Conservation (phyloP, 441 rosid genomes). For the Raphanus hybrid region DNA sequence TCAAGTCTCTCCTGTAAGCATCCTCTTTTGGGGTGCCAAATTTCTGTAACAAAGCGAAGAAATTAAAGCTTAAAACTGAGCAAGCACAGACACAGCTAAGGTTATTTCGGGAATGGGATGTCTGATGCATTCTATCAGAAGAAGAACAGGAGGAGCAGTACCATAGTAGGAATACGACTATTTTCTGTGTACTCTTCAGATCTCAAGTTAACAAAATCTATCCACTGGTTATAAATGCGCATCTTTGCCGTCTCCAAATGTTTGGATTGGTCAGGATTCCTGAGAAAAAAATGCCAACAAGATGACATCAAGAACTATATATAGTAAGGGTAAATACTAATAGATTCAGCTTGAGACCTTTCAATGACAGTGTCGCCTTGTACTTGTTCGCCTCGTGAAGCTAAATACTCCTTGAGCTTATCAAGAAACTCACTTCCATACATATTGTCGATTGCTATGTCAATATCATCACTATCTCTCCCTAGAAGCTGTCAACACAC, state of each 20-base stretch:
- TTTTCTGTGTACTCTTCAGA: slow-evolving; percentile 84
- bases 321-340: too few species aligned
- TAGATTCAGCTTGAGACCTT: slow-evolving; percentile 48
- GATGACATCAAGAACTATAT: slow-evolving; percentile 17
- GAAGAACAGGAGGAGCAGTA: slow-evolving; percentile 34
- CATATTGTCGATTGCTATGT: slow-evolving; percentile 89
- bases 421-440: slow-evolving; percentile 79
- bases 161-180: slow-evolving; percentile 95
- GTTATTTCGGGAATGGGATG: background rate
- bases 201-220: slow-evolving; percentile 95
- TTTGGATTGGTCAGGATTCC: slow-evolving; percentile 96
- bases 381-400: slow-evolving; percentile 63
- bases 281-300: slow-evolving; percentile 47
- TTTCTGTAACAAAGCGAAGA: slow-evolving; percentile 52
- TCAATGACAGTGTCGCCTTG: slow-evolving; percentile 79
- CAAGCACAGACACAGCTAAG: slow-evolving; percentile 1
- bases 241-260: slow-evolving; percentile 95
- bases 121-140: background rate
- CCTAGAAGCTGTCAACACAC: slow-evolving; percentile 75
- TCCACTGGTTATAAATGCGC: slow-evolving; percentile 89
- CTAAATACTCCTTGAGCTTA: slow-evolving; percentile 72
- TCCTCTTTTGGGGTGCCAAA: slow-evolving; percentile 95
- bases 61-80: slow-evolving; percentile 13
- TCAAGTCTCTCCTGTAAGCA: slow-evolving; percentile 94
- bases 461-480: slow-evolving; percentile 86